Conservation (phyloP, 164 flowering plant species). For the Annona cherimola region DNA sequence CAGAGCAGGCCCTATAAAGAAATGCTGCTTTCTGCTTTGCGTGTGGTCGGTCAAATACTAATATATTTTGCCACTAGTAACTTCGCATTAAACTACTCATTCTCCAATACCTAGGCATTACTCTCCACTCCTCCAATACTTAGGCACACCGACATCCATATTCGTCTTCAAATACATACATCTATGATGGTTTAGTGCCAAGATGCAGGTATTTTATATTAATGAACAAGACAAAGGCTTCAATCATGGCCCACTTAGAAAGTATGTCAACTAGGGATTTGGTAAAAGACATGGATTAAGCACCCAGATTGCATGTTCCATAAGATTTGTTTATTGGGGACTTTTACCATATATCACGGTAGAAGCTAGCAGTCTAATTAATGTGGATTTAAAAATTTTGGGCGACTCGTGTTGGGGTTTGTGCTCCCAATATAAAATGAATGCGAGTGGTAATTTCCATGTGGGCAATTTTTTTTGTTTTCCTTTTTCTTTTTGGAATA, state of each 20-base stretch:
- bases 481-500: too few relatives aligned
- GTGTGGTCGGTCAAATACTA: slow-evolving; percentile 2
- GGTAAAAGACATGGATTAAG: not conserved
- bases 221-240: not conserved
- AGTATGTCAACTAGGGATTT: not conserved
- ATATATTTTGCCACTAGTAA: slow-evolving; percentile 3
- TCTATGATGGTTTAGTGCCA: not conserved
- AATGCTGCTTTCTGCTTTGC: not conserved
- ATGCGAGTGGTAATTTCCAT: too few relatives aligned
- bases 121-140: not conserved
- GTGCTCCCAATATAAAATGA: too few relatives aligned
- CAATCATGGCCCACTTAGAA: not conserved
- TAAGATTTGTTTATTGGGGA: not conserved
- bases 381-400: not conserved
- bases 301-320: not conserved
- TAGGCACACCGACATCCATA: not conserved
- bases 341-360: too few relatives aligned
- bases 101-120: too few relatives aligned
- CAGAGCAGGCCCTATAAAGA: not conserved
- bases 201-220: not conserved
- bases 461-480: too few relatives aligned
- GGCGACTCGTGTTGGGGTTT: not conserved
- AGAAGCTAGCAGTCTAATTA: not conserved
- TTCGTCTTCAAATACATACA: not conserved
- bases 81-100: not conserved